Base-by-base conservation (phyloP, 2,329 filamentous ascomycete species). In the Aspergillus pseudotamarii region DNA sequence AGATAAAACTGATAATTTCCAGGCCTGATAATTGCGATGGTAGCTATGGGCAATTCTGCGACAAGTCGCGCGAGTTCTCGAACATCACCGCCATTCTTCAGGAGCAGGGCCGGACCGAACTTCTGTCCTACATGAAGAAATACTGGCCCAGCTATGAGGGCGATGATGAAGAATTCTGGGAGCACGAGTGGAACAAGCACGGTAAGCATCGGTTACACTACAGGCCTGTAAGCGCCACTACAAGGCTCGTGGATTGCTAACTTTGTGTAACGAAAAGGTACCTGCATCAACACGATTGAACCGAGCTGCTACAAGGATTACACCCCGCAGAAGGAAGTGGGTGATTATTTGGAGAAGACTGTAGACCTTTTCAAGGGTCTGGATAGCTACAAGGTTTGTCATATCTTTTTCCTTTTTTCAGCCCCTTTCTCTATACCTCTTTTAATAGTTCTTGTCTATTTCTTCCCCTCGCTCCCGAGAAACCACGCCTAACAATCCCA, bases 131-230 rank as follows among this genome's bases (percentile, higher is more conserved):
- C 72, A 88, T 89, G 87, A 75, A 83, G 43, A 84, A 79, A 1
- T 89, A 88, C 77, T 89, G 86, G 87, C 83, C 85, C 68, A 82
- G 84, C 70, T 82, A 86, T 72, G 66, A 81, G 45, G 85, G 84
- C 48, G 73, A 83, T 34, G 82, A 85, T 68, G 84, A 87, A 69
- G 76, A 71, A 32, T 85, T 92, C 70, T 92, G 89, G 89, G 82
- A 86, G 69, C 88, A 91, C 76, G 89, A 92, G 73, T 92, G 88
- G 85, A 82, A 84, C 75, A 91, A 90, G 75, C 89, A 92, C 74
- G 90, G 74, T 71, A 64, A n/a, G 57, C 57, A 21, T 32, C 1
- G 14, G 28, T 16, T 5, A 26, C 19, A 21, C n/a, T 26, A n/a
- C 30, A n/a, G 10, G n/a, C 14, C 12, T 14, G 12, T 26, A 23